A percentile compares a stretch with the other conserved stretches of the same genome.
Conservation (phyloP, 2,329 filamentous ascomycete species). For the Pseudopyrenochaeta lycopersici region DNA sequence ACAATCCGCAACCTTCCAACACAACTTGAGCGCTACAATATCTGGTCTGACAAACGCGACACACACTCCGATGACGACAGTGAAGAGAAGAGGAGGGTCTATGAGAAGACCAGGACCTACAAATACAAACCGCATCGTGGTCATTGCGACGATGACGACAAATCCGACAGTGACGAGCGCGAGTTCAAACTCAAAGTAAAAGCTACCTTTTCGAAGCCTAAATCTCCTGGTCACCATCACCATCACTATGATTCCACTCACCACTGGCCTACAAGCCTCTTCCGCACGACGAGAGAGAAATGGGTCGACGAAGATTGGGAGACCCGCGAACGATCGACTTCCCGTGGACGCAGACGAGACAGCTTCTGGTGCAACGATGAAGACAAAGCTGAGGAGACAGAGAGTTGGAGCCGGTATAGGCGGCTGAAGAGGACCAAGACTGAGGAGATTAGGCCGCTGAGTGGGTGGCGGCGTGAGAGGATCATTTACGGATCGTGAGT, state of each 20-base stretch:
- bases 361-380: slow-evolving; percentile 21
- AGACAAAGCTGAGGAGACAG: slow-evolving; percentile 26
- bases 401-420: slow-evolving; percentile 32
- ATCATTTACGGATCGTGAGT: slow-evolving; percentile 8
- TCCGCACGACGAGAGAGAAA: slow-evolving; percentile 33
- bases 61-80: slow-evolving; percentile 10
- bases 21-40: slow-evolving; percentile 44
- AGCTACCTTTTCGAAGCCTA: slow-evolving; percentile 28
- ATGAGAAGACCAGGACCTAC: slow-evolving; percentile 12
- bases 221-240: slow-evolving; percentile 13
- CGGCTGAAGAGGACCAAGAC: slow-evolving; percentile 40
- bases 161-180: slow-evolving; percentile 23
- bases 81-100: slow-evolving; percentile 3
- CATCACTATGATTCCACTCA: slow-evolving; percentile 11
- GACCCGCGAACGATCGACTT: slow-evolving; percentile 27
- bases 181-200: slow-evolving; percentile 34
- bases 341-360: slow-evolving; percentile 13
- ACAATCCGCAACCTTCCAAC: slow-evolving; percentile 36
- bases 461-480: slow-evolving; percentile 25
- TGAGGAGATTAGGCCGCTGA: slow-evolving; percentile 42
- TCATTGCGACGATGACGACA: slow-evolving; percentile 18
- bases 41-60: slow-evolving; percentile 31
- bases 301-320: slow-evolving; percentile 39
- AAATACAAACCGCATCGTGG: slow-evolving; percentile 10
- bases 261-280: slow-evolving; percentile 28